Evolutionary conservation across 805 yeast genomes (phyloP).

Genomic region (Nakazawaea ishiwadae): DNA sequence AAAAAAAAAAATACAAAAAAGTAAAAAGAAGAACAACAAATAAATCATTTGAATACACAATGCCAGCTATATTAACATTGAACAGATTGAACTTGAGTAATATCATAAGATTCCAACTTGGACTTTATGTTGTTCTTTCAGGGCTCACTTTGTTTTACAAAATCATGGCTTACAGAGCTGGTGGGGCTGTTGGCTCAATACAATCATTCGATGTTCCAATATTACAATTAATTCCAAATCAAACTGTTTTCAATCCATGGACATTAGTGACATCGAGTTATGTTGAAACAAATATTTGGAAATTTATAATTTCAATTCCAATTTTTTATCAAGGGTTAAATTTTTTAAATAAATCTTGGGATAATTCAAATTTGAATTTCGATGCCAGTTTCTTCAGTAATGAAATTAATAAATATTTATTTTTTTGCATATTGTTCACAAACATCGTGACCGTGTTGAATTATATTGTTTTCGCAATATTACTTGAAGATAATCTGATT

Average conservation of each 20-base stretch:
- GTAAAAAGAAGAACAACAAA: not conserved
- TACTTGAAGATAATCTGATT: constrained; percentile 29
- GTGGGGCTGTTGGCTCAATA: constrained; percentile 15
- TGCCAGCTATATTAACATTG: constrained; percentile 6
- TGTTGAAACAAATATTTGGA: constrained; percentile 49
- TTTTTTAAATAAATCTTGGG: constrained; percentile 51
- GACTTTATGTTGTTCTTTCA: not conserved
- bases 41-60: not conserved
- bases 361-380: constrained; percentile 19
- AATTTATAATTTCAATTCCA: constrained; percentile 34
- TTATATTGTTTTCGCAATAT: constrained; percentile 32
- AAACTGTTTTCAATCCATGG: constrained; percentile 56
- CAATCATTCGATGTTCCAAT: constrained; percentile 45
- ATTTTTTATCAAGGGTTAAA: constrained; percentile 36
- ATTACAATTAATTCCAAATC: constrained; percentile 60
- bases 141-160: not conserved
- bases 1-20: too few species aligned
- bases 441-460: constrained; percentile 46
- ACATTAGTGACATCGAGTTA: constrained; percentile 60
- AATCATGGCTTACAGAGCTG: not conserved
- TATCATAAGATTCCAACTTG: not conserved
- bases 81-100: constrained; percentile 1
- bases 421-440: constrained; percentile 51
- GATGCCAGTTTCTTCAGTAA: constrained; percentile 13
- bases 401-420: constrained; percentile 46